Percentiles rank a stretch among this genome's conserved stretches.
phyloP scores from a whole-genome alignment of 2,329 filamentous ascomycete genomes.

The Rugonectria rugulosa region DNA sequence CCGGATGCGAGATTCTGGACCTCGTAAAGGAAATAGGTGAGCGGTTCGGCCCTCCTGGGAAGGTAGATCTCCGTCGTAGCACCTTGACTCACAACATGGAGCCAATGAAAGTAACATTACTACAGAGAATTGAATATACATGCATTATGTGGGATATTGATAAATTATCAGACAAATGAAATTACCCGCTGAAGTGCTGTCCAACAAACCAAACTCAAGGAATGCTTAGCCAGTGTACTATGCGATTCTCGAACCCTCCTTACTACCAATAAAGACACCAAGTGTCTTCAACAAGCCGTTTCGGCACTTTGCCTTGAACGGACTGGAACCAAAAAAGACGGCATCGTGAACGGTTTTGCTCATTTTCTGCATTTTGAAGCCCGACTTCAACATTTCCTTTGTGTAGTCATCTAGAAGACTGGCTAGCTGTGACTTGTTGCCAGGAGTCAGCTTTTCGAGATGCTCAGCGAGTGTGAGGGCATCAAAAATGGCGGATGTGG shows the following conservation, averaged over 20 bases:
- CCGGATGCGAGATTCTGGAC: too few species aligned
- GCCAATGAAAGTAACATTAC: too few species aligned
- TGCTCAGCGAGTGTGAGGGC: slow-evolving; percentile 4
- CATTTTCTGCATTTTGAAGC: neutral
- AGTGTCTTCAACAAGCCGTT: neutral
- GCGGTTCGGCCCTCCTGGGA: too few species aligned
- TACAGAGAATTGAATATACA: too few species aligned
- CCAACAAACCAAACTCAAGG: too few species aligned
- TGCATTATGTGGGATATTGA: too few species aligned
- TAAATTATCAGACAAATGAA: too few species aligned
- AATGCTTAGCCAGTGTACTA: too few species aligned
- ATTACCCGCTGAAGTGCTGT: too few species aligned
- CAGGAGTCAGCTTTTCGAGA: neutral
- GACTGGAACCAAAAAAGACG: neutral
- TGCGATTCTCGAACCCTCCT: neutral
- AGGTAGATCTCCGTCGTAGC: too few species aligned
- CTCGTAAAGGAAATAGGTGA: too few species aligned
- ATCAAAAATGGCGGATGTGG: slow-evolving; percentile 5
- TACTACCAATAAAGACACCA: neutral
- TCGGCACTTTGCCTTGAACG: neutral
- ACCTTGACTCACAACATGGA: too few species aligned
- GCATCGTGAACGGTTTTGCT: slow-evolving; percentile 2
- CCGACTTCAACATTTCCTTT: neutral
- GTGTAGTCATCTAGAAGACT: neutral
- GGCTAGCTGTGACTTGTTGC: neutral